These are phyloP conservation scores for Eutypa lata DNA, from an alignment of 2,329 filamentous ascomycete genomes.

Conservation along the genomic window DNA sequence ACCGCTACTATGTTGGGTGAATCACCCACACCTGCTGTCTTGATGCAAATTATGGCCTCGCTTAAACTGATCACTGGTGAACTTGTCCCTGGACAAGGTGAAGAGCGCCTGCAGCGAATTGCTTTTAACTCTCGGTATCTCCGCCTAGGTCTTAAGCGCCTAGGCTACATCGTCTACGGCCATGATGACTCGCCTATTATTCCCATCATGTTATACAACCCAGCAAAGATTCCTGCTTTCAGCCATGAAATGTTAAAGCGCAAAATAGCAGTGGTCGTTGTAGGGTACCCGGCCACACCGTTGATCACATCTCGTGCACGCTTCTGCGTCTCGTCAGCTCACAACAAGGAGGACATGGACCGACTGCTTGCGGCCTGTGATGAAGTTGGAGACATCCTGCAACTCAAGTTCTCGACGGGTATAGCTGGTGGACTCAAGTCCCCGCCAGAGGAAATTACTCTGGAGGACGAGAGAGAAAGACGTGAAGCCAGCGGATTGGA, in stretches of 20 bases:
- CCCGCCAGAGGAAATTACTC: slow-evolving; percentile 66
- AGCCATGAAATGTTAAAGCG: slow-evolving; percentile 97
- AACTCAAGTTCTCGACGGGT: slow-evolving; percentile 96
- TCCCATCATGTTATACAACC: slow-evolving; percentile 90
- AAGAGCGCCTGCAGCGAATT: slow-evolving; percentile 91
- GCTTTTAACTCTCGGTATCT: slow-evolving; percentile 98
- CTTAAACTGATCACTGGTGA: slow-evolving; percentile 89
- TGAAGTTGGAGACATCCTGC: slow-evolving; percentile 85
- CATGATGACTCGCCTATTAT: slow-evolving; percentile 98
- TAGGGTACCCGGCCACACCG: slow-evolving; percentile 94
- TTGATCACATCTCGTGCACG: slow-evolving; percentile 91
- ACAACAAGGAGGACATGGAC: slow-evolving; percentile 98
- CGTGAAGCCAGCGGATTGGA: slow-evolving; percentile 60
- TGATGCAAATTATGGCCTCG: slow-evolving; percentile 86
- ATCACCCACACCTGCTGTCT: slow-evolving; percentile 79
- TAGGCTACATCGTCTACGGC: slow-evolving; percentile 94
- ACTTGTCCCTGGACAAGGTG: slow-evolving; percentile 82
- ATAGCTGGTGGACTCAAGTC: slow-evolving; percentile 84
- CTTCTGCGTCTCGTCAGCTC: slow-evolving; percentile 92
- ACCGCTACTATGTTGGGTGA: slow-evolving; percentile 85
- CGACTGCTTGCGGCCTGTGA: slow-evolving; percentile 85
- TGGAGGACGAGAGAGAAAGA: slow-evolving; percentile 71
- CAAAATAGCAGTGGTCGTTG: slow-evolving; percentile 95
- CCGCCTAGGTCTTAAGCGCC: slow-evolving; percentile 92
- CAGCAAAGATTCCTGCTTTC: slow-evolving; percentile 98